Conservation (phyloP, 345 rosid genomes). For the Durio zibethinus region DNA sequence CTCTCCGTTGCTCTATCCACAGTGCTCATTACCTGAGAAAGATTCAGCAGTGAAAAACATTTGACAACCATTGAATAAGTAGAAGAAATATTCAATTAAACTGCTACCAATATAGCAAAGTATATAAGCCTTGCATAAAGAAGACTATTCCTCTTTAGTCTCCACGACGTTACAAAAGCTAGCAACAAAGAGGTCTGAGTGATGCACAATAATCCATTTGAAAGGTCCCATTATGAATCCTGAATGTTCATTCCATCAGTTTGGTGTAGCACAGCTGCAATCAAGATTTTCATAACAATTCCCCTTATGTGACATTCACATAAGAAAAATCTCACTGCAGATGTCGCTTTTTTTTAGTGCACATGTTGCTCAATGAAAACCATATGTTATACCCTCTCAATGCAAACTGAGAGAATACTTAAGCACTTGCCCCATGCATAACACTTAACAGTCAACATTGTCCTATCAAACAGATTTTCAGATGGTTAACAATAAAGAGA, state of each 20-base stretch:
- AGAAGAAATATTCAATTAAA: background rate
- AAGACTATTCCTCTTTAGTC: background rate
- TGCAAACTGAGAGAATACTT: background rate
- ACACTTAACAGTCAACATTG: background rate
- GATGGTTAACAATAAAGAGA: background rate
- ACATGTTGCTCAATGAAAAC: background rate
- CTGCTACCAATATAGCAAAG: background rate
- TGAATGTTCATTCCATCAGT: background rate
- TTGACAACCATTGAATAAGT: slow-evolving; percentile 4
- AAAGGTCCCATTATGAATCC: background rate
- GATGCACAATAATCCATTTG: background rate
- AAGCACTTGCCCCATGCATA: background rate
- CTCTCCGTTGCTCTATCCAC: slow-evolving; percentile 25
- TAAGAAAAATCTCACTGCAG: slow-evolving; percentile 4
- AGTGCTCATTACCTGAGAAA: slow-evolving; percentile 37
- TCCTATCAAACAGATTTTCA: background rate
- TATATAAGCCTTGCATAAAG: background rate
- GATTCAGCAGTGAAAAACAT: background rate
- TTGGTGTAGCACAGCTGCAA: background rate
- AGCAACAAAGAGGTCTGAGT: background rate
- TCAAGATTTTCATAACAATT: background rate
- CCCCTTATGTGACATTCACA: background rate
- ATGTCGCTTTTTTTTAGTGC: background rate
- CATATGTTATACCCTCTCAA: background rate
- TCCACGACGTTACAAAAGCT: background rate